Evolutionary conservation across 805 yeast species (phyloP), one percentile per base, ranked within the genome.

Genomic region (Candida ortonii): DNA sequence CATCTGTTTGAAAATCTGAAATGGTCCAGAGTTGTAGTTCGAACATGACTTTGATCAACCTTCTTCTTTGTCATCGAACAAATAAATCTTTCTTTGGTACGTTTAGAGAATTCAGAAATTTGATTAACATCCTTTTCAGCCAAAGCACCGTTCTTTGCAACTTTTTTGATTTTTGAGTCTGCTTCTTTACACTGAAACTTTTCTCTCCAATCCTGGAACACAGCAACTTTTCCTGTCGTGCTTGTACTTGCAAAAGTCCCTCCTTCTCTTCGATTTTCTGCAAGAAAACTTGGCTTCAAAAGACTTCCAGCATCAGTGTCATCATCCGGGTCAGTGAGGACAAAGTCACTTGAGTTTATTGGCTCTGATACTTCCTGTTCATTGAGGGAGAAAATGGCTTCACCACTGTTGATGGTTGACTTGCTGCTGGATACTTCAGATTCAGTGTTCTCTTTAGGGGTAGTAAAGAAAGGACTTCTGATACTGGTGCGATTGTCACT

Each of bases 281-380:
- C 16, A 36, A 20, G 16, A 30, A 23, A 26, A 35, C 10, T n/a
- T n/a, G 14, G 25, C 13, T 22, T 22, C 13, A 12, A 16, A 11
- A 27, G 12, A 5, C 5, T 15, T 7, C 28, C n/a, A n/a, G n/a
- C 32, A 4, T 48, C 50, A 7, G 43, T 46, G 20, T 50, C 52
- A 12, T 48, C 46, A 16, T 54, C 54, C 1, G 50, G 57, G 27
- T 54, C 59, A 5, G 57, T 56, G 7, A 50, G 28, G 13, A 47
- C 53, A 24, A 44, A 56, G 18, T 57, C 63, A 29, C 62, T 57
- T 3, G 59, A 49, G 30, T 50, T 45, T 7, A 43, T 25, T 13
- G 30, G 41, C 13, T 38, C 41, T 9, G n/a, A 30, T n/a, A n/a
- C n/a, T n/a, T n/a, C n/a, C n/a, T n/a, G n/a, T n/a, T n/a, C n/a